Base-by-base conservation (phyloP, 2,329 filamentous ascomycete genomes). In the Aspergillus tamarii region DNA sequence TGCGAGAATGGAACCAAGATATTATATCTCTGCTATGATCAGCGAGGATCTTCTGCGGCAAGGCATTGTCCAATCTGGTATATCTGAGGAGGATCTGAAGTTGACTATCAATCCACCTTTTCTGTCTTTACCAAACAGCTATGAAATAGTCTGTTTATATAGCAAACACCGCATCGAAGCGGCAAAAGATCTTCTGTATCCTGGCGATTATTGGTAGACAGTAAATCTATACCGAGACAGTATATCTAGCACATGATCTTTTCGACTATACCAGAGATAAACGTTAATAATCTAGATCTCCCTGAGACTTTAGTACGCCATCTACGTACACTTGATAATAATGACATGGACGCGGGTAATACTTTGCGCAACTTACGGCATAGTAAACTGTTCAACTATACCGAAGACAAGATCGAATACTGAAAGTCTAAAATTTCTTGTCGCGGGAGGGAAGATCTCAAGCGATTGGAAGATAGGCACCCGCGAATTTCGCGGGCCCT, bases 361-460 rank as follows among this genome's bases (percentile, higher is more conserved):
- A 28, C 60, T 32, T 54, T 60, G n/a, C 58, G 54, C 12, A 64
- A 64, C 30, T 39, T 57, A 41, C 19, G 46, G 9, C 45, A 64
- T 46, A 57, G 58, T 41, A 54, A 57, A 9, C 30, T 30, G 53
- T 30, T 53, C 6, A n/a, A 32, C 26, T 32, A 50, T 28, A 16
- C 7, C 3, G 9, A 21, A 19, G 3, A 21, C n/a, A 32, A 64
- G 23, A 30, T 57, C 9, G 21, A 34, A 16, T 64, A 60, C 39
- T 64, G 36, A 58, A 19, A 61, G 52, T 53, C 45, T 10, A 54
- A 60, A 26, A 28, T 60, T 26, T 54, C 62, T 16, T 2, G 26
- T 50, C 52, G 43, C 12, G 46, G 9, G 14, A 30, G 30, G 23
- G 41, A 63, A 39, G 52, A 63, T 23, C 52, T 63, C 2, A 41